A percentile compares a stretch with the other conserved stretches of the same genome.
phyloP scores from a whole-genome alignment of 371 early-diverging fungal species.

The Chytridium lagenaria region DNA sequence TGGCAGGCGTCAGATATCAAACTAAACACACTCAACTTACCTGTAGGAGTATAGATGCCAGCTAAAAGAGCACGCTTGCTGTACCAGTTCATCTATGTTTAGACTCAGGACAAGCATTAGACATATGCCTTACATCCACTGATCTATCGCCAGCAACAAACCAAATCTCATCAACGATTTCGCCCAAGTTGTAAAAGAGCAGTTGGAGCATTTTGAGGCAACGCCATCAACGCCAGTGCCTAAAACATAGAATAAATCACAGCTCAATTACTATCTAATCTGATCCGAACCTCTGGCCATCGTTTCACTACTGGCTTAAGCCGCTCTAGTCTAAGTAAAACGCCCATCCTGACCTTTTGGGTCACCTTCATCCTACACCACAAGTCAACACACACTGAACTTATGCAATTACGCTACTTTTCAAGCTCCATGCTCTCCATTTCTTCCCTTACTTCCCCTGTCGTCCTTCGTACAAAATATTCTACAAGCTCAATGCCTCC shows the following conservation, averaged over 20 bases:
- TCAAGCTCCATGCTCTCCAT: constrained; percentile 60
- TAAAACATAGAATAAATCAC: no score
- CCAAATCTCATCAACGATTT: constrained; percentile 87
- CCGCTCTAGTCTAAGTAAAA: constrained; percentile 71
- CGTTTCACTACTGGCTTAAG: constrained; percentile 72
- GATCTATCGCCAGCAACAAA: constrained; percentile 85
- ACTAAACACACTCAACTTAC: constrained; percentile 27
- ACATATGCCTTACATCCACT: constrained; percentile 66
- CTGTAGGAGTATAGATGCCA: constrained; percentile 79
- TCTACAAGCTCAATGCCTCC: constrained; percentile 77
- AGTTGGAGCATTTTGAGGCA: constrained; percentile 74
- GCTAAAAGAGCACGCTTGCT: constrained; percentile 80
- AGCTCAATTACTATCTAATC: not conserved
- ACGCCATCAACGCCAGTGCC: constrained; percentile 84
- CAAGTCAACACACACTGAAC: not conserved
- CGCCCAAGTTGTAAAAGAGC: constrained; percentile 71
- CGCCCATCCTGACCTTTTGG: constrained; percentile 68
- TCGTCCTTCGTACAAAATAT: constrained; percentile 72
- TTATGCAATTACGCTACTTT: constrained; percentile 53
- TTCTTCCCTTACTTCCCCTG: constrained; percentile 62
- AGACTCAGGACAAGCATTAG: not conserved
- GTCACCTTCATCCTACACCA: constrained; percentile 43
- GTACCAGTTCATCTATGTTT: constrained; percentile 83
- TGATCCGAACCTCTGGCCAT: constrained; percentile 77
- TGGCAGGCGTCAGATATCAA: not conserved